A percentile compares a stretch with the other conserved stretches of the same genome.
Conservation (phyloP, 225 moss, liverwort and hornwort genomes). For the Pseudoscleropodium purum region DNA sequence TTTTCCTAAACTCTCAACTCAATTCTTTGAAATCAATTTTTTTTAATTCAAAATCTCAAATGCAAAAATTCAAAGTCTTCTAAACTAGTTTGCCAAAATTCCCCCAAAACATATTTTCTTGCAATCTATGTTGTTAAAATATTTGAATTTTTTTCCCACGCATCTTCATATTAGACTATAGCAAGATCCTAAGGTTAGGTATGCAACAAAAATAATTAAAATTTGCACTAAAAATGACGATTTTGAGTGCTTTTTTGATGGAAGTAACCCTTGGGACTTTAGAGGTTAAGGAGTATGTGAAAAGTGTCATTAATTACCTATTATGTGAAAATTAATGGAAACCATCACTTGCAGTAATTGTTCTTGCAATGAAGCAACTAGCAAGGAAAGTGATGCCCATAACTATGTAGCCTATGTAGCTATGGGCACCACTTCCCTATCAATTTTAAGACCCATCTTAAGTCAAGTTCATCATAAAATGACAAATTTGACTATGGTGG, state of each 20-base stretch:
- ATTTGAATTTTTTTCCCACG: neutral
- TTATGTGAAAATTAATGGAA: neutral
- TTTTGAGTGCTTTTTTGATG: rapidly evolving
- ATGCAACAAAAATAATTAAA: neutral
- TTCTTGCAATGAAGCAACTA: rapidly evolving
- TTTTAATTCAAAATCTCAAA: neutral
- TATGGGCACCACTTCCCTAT: rapidly evolving
- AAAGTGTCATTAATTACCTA: neutral
- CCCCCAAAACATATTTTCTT: neutral
- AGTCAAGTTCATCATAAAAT: neutral
- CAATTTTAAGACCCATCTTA: rapidly evolving
- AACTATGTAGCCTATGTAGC: neutral
- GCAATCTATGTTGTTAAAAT: neutral
- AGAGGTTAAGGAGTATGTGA: rapidly evolving
- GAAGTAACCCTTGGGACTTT: rapidly evolving
- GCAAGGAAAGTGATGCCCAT: neutral
- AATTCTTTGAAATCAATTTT: neutral
- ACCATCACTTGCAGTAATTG: too few species aligned
- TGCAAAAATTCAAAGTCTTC: too few species aligned
- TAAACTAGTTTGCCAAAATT: neutral
- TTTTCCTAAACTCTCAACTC: neutral
- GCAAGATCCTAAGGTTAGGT: neutral
- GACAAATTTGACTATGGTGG: rapidly evolving
- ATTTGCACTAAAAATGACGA: rapidly evolving
- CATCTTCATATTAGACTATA: neutral